phyloP scores from a whole-genome alignment of 805 yeast genomes.

The Metschnikowia santaceciliae region DNA sequence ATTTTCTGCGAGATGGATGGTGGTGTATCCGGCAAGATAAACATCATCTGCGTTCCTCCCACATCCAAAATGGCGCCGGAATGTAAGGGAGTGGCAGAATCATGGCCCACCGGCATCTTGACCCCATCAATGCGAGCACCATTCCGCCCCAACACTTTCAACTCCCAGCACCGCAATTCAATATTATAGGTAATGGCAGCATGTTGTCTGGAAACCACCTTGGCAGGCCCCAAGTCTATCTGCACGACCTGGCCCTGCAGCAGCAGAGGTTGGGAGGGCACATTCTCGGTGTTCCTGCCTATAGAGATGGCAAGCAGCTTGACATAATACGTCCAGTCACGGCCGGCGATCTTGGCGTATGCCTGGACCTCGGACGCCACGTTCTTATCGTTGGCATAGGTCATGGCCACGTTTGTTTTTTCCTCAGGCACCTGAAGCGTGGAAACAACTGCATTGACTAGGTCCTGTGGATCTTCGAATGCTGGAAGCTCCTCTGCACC shows the following conservation, averaged over 20 bases:
- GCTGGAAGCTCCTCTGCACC: conserved; percentile 23
- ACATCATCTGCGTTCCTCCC: conserved; percentile 99
- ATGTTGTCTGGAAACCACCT: conserved; percentile 91
- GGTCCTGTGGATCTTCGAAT: conserved; percentile 58
- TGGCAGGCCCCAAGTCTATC: conserved; percentile 94
- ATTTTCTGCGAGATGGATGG: conserved; percentile 59
- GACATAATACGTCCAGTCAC: conserved; percentile 91
- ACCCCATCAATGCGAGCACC: conserved; percentile 86
- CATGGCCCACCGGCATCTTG: conserved; percentile 48
- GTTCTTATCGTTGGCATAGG: conserved; percentile 70
- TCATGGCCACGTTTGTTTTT: conserved; percentile 65
- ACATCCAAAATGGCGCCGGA: conserved; percentile 92
- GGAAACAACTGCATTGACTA: conserved; percentile 71
- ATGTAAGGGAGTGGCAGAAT: conserved; percentile 52
- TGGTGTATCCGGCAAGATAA: conserved; percentile 85
- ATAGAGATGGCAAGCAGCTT: conserved; percentile 69
- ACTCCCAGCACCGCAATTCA: conserved; percentile 77
- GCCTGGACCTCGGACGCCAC: conserved; percentile 85
- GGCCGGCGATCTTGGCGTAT: conserved; percentile 92
- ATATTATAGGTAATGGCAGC: conserved; percentile 79
- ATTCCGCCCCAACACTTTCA: conserved; percentile 80
- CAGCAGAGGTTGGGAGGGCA: conserved; percentile 21
- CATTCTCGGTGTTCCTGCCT: conserved; percentile 72
- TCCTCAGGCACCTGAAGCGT: conserved; percentile 69
- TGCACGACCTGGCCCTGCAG: conserved; percentile 41